Percentiles rank a stretch among this genome's conserved stretches.
These are phyloP conservation scores for Boletus coccyginus DNA, from an alignment of 768 basidiomycete genomes.

Conservation along the genomic window DNA sequence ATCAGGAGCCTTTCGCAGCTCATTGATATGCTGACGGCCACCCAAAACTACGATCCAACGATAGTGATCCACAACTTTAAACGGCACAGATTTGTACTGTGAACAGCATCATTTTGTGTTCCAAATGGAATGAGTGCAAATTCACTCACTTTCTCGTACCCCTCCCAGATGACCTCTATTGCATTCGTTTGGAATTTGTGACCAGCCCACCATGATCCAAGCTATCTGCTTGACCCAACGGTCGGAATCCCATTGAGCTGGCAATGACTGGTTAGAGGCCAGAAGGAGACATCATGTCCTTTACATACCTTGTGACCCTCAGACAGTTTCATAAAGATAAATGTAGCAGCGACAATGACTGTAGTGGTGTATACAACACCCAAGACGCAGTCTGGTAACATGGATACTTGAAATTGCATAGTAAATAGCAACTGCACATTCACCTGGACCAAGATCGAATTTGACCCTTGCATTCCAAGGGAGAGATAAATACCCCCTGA, in stretches of 20 bases:
- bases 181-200: background rate
- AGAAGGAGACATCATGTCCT: too few species aligned
- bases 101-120: background rate
- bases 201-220: slow-evolving; percentile 21
- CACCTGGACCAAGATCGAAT: too few species aligned
- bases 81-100: slow-evolving; percentile 28
- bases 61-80: background rate
- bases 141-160: slow-evolving; percentile 27
- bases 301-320: slow-evolving; percentile 1
- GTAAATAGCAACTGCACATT: background rate
- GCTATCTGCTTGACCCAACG: slow-evolving; percentile 21
- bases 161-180: slow-evolving; percentile 6
- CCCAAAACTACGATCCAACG: too few species aligned
- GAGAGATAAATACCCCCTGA: too few species aligned
- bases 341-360: background rate
- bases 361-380: slow-evolving; percentile 2
- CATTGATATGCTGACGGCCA: too few species aligned
- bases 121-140: background rate
- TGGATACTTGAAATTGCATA: slow-evolving; percentile 1
- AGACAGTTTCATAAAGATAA: slow-evolving; percentile 3
- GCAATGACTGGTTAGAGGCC: background rate
- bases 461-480: too few species aligned
- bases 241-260: slow-evolving; percentile 33
- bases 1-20: slow-evolving; percentile 33
- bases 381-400: background rate